Percentiles rank a stretch among this genome's conserved stretches.
phyloP scores from a whole-genome alignment of 176 grass and related monocot genomes.

The Musa beccarii region DNA sequence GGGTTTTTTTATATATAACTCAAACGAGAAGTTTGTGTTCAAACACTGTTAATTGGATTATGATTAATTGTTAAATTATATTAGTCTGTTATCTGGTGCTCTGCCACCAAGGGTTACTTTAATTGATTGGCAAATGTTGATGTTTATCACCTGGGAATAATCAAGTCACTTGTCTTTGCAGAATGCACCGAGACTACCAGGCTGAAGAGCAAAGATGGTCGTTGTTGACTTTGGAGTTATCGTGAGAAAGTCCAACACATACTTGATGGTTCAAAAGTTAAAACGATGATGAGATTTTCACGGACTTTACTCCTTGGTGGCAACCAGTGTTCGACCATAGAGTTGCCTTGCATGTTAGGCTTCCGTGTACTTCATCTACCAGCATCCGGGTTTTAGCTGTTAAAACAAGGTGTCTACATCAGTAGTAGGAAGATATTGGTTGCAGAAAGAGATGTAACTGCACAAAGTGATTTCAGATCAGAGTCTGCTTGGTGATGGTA shows the following conservation, averaged over 20 bases:
- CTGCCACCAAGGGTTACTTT: background rate
- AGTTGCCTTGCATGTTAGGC: background rate
- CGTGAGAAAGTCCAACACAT: background rate
- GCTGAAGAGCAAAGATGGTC: background rate
- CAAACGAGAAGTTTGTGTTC: no score
- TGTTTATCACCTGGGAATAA: background rate
- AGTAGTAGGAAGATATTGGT: background rate
- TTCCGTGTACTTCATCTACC: background rate
- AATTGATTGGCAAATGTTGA: background rate
- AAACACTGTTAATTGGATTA: no score
- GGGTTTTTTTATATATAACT: no score
- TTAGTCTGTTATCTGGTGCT: no score
- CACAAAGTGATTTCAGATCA: background rate
- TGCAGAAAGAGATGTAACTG: background rate
- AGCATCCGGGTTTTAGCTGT: background rate
- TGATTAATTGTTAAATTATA: background rate
- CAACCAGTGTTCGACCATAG: background rate
- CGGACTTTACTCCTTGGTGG: background rate
- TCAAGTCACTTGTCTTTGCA: background rate
- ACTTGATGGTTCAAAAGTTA: background rate
- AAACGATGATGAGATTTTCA: background rate
- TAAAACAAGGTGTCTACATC: background rate
- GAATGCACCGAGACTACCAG: background rate
- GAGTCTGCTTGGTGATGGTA: background rate
- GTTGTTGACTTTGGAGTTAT: background rate